These are phyloP conservation scores for Jimgerdemannia lactiflua DNA, from an alignment of 192 early-diverging fungal species.

Conservation along the genomic window DNA sequence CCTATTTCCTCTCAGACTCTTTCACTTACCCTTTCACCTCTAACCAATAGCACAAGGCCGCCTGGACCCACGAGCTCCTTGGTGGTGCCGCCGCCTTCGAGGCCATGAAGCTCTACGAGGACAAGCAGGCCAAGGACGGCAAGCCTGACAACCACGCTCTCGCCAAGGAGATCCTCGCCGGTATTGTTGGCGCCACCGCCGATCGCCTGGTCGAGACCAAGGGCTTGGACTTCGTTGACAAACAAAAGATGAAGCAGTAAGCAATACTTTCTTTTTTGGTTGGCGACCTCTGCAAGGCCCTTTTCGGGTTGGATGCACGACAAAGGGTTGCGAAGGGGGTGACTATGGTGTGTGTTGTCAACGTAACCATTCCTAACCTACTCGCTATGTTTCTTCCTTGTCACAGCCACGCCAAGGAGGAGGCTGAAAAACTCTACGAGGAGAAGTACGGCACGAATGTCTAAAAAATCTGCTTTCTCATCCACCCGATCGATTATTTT, in stretches of 20 bases:
- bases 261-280: too few species aligned
- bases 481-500: too few species aligned
- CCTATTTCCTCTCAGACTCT: not conserved
- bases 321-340: not conserved
- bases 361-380: too few species aligned
- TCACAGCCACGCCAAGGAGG: not conserved
- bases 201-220: constrained; percentile 47
- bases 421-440: not conserved
- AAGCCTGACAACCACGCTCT: constrained; percentile 27
- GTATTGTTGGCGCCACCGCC: constrained; percentile 32
- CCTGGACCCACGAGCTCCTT: constrained; percentile 37
- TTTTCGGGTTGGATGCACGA: not conserved
- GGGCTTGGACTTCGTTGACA: constrained; percentile 43
- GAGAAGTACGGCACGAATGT: not conserved
- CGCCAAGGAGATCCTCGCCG: constrained; percentile 44
- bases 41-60: constrained; percentile 26
- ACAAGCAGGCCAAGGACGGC: constrained; percentile 21
- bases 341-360: not conserved
- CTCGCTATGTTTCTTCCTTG: not conserved
- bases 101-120: constrained; percentile 34
- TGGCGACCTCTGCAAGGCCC: not conserved
- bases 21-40: constrained; percentile 22
- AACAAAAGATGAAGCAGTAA: constrained; percentile 40
- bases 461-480: not conserved
- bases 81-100: constrained; percentile 48